Percentiles rank a stretch among this genome's conserved stretches.
phyloP scores from a whole-genome alignment of 805 yeast species.

The Kodamaea kaohsiungensis region DNA sequence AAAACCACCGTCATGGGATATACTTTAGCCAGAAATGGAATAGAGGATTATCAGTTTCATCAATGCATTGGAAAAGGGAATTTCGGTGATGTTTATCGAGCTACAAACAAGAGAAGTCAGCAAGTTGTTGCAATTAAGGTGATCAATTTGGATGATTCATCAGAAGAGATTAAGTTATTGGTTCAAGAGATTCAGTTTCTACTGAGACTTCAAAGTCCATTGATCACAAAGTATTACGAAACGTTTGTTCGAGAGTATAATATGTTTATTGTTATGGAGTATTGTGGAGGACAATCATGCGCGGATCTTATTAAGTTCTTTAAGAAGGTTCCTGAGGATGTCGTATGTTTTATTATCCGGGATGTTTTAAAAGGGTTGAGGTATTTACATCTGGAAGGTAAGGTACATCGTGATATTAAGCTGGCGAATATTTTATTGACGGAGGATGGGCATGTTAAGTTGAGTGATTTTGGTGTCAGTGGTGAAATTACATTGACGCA shows the following conservation, averaged over 20 bases:
- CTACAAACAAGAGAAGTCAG: slow-evolving; percentile 33
- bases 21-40: not conserved
- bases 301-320: slow-evolving; percentile 64
- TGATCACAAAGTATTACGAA: slow-evolving; percentile 62
- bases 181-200: slow-evolving; percentile 79
- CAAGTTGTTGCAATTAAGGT: slow-evolving; percentile 81
- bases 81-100: slow-evolving; percentile 84
- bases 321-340: slow-evolving; percentile 57
- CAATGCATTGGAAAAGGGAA: slow-evolving; percentile 80
- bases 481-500: slow-evolving; percentile 68
- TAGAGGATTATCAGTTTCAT: slow-evolving; percentile 23
- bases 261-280: slow-evolving; percentile 93
- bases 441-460: slow-evolving; percentile 64
- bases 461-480: slow-evolving; percentile 93
- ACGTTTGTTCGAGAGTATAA: slow-evolving; percentile 64
- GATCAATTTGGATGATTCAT: slow-evolving; percentile 74
- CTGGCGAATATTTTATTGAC: slow-evolving; percentile 86
- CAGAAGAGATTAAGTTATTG: slow-evolving; percentile 70
- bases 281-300: slow-evolving; percentile 93
- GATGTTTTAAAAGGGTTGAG: slow-evolving; percentile 69
- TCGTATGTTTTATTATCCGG: slow-evolving; percentile 60
- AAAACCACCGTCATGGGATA: not conserved
- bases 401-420: slow-evolving; percentile 88
- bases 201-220: slow-evolving; percentile 62
- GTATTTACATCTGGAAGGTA: slow-evolving; percentile 72